phyloP scores from a whole-genome alignment of 148 eudicot species.

The Rhododendron kiyosumense region DNA sequence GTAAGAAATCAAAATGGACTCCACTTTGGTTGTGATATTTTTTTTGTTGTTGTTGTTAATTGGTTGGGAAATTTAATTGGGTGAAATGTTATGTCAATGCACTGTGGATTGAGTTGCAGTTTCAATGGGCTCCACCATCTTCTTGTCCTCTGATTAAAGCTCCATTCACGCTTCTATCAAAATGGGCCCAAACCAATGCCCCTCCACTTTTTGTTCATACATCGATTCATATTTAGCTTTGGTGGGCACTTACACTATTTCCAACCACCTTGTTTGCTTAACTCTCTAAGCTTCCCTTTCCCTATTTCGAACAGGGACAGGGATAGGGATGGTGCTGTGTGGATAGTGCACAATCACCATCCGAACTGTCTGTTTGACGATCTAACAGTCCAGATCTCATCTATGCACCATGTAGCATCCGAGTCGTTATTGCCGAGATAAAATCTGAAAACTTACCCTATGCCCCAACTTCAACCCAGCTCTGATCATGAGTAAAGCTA shows the following conservation, averaged over 20 bases:
- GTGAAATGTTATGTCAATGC: neutral
- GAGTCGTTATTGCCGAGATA: too few relatives aligned
- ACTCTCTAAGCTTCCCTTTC: too few relatives aligned
- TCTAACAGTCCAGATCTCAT: too few relatives aligned
- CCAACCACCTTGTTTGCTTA: too few relatives aligned
- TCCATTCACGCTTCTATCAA: neutral
- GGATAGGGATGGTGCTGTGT: too few relatives aligned
- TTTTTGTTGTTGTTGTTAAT: neutral
- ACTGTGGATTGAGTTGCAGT: conserved; percentile 5
- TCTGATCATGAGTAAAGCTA: neutral
- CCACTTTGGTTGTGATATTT: neutral
- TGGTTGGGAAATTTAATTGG: neutral
- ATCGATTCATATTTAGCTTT: neutral
- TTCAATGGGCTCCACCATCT: conserved; percentile 6
- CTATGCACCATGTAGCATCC: too few relatives aligned
- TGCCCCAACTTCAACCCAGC: neutral
- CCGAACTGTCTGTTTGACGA: too few relatives aligned
- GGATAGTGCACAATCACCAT: too few relatives aligned
- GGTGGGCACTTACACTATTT: neutral
- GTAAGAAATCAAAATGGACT: neutral
- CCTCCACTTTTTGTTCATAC: neutral
- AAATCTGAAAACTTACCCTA: neutral
- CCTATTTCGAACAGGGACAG: too few relatives aligned
- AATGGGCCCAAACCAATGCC: neutral
- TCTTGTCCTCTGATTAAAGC: neutral